Evolutionary conservation across 768 basidiomycete genomes (phyloP), one percentile per base, ranked within the genome.

Genomic region (Paxillus involutus): DNA sequence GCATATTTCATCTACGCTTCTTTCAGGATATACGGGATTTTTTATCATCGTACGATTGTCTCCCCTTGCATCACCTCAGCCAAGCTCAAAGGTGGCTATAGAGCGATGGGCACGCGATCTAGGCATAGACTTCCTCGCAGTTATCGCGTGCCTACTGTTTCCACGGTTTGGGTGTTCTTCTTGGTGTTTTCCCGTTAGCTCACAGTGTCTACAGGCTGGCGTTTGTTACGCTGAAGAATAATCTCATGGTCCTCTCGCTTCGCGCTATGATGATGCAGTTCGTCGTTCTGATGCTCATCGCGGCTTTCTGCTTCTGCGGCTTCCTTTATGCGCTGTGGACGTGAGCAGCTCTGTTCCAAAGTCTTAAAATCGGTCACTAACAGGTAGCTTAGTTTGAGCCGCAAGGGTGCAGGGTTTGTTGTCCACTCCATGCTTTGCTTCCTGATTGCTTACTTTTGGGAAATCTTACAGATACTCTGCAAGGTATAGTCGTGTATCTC

Each of bases 231-330:
- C 74, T 97, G 29, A 87, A 88, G 62, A 79, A 89, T 59, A 91
- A 86, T 57, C 74, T 89, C 39, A 86, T 90, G 82, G 88, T 91
- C 19, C 77, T 92, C 21, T 86, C 90, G 7, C 71, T 94, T 32
- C 85, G 96, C 2, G 92, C 94, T 1, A 96, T 98, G 94, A 84
- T 98, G 53, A 77, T 86, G 57, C 94, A 98, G 65, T 98, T 98
- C 64, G 70, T 81, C 19, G 74, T 83, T n/a, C 75, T 93, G 21
- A 91, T 93, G 89, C 63, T 85, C 30, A 88, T 94, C 16, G 92
- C 93, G 5, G 85, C 82, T 1, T 95, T 94, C 66, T 95, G 93
- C 65, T 97, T 97, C 67, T 83, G 86, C 33, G 94, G 94, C 3
- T 98, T 98, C 69, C 69, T 94, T 43, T 98, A 97, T 71, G 93